A percentile compares a stretch with the other conserved stretches of the same genome.
Conservation (phyloP, 2,329 filamentous ascomycete species). For the Erysiphe neolycopersici region DNA sequence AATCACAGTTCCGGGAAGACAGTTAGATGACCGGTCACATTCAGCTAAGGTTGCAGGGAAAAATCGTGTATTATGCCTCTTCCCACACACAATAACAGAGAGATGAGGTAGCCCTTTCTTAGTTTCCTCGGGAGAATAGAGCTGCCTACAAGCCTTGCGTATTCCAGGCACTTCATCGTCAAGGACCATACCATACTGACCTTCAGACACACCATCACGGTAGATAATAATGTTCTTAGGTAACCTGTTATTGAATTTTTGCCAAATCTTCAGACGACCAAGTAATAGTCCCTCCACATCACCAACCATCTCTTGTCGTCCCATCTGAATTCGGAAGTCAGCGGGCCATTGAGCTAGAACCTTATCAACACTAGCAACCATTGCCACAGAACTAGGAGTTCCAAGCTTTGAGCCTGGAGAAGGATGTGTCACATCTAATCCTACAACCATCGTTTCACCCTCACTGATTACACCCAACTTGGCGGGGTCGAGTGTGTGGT, state of each 20-base stretch:
- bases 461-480: constrained; percentile 33
- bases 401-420: constrained; percentile 29
- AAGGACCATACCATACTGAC: constrained; percentile 46
- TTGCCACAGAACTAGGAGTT: constrained; percentile 48
- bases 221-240: constrained; percentile 58
- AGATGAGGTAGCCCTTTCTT: constrained; percentile 28
- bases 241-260: constrained; percentile 17
- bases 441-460: constrained; percentile 31
- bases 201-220: constrained; percentile 71
- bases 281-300: constrained; percentile 32
- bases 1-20: constrained; percentile 48
- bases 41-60: constrained; percentile 33
- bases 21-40: constrained; percentile 31
- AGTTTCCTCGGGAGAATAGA: constrained; percentile 24
- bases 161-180: constrained; percentile 37
- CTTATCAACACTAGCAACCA: constrained; percentile 47
- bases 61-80: constrained; percentile 67
- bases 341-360: constrained; percentile 52
- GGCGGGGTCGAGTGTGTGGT: constrained; percentile 29
- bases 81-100: constrained; percentile 52
- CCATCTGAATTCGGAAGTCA: constrained; percentile 32
- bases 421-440: constrained; percentile 70
- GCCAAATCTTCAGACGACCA: constrained; percentile 39
- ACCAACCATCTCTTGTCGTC: constrained; percentile 33
- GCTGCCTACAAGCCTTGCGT: constrained; percentile 28